Evolutionary conservation across 306 rosid genomes (phyloP).

Genomic region (Comarum palustre): DNA sequence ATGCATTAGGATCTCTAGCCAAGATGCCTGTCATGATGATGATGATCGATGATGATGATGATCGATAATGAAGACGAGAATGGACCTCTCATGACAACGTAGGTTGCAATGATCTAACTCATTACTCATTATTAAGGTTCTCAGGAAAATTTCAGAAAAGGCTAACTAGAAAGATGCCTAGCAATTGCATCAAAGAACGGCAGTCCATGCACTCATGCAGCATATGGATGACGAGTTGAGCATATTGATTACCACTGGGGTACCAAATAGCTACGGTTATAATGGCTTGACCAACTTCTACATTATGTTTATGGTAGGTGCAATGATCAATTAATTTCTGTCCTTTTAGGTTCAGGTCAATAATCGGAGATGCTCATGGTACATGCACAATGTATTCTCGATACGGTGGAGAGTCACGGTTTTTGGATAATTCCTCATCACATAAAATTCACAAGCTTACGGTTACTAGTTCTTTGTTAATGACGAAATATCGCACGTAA

Average conservation of each 20-base stretch:
- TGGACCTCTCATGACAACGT: background rate
- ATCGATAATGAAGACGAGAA: background rate
- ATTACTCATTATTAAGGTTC: background rate
- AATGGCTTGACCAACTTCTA: conserved; percentile 6
- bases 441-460: too few species aligned
- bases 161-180: background rate
- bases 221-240: background rate
- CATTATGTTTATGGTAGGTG: background rate
- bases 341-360: background rate
- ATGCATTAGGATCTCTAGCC: background rate
- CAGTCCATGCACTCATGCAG: too few species aligned
- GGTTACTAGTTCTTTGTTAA: background rate
- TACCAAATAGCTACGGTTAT: conserved; percentile 8
- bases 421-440: background rate
- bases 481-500: too few species aligned
- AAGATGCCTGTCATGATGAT: background rate
- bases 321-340: background rate
- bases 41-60: background rate
- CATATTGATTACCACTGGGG: background rate
- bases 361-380: background rate
- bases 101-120: background rate
- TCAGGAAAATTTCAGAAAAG: background rate
- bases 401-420: background rate
- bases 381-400: background rate
- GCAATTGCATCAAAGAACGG: background rate